Conservation (phyloP, 2,329 filamentous ascomycete genomes). For the Ophiocordyceps robertsii region DNA sequence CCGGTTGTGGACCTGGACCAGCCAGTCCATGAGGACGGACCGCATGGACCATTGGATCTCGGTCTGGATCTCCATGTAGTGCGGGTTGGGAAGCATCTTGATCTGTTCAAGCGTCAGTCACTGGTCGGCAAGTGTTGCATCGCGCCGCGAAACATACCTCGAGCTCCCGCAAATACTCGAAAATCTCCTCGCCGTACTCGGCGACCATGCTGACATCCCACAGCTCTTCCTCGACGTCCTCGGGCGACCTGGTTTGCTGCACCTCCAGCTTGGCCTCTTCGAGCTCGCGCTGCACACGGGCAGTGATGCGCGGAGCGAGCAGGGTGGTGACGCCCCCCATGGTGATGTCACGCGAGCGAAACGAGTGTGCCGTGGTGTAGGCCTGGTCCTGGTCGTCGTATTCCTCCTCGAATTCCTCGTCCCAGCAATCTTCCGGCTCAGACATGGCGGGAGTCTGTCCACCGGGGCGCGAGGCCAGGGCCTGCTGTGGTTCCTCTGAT, state of each 20-base stretch:
- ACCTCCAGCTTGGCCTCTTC: conserved; percentile 52
- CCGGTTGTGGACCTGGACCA: conserved; percentile 87
- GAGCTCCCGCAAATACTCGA: conserved; percentile 76
- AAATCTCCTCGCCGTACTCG: conserved; percentile 93
- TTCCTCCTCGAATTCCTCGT: conserved; percentile 63
- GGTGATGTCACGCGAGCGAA: conserved; percentile 53
- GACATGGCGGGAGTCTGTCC: conserved; percentile 15
- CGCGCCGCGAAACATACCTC: conserved; percentile 47
- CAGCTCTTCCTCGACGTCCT: conserved; percentile 76
- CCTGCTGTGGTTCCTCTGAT: conserved; percentile 14
- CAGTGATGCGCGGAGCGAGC: conserved; percentile 58
- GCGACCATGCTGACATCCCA: conserved; percentile 97
- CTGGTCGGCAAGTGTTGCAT: not conserved
- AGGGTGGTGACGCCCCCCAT: conserved; percentile 40
- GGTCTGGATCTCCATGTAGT: conserved; percentile 96
- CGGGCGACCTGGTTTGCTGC: conserved; percentile 50
- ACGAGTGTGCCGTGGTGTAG: conserved; percentile 64
- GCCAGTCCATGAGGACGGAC: conserved; percentile 92
- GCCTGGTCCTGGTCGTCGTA: conserved; percentile 50
- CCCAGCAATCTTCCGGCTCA: conserved; percentile 51
- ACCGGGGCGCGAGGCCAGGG: conserved; percentile 11
- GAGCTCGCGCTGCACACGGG: conserved; percentile 59
- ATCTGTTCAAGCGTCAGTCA: conserved; percentile 30
- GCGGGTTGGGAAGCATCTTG: conserved; percentile 71
- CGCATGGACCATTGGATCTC: conserved; percentile 99